Conservation (phyloP, 345 rosid genomes). For the Diplotaxis tenuifolia region DNA sequence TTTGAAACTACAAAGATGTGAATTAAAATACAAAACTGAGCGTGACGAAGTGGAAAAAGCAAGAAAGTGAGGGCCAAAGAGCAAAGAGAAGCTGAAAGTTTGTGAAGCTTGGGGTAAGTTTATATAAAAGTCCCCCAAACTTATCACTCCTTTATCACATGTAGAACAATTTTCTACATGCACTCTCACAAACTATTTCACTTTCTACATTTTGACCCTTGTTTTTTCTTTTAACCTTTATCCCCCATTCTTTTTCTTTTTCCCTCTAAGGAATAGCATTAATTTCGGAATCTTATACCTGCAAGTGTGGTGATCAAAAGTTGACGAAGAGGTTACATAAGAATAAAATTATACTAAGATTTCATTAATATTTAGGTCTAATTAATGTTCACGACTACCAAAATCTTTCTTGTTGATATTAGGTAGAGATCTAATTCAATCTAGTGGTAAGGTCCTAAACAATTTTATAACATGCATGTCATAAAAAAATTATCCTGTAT, state of each 20-base stretch:
- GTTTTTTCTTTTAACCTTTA: background rate
- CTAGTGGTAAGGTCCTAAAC: background rate
- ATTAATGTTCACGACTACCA: constrained; percentile 31
- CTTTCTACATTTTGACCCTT: constrained; percentile 18
- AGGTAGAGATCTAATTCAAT: background rate
- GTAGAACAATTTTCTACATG: background rate
- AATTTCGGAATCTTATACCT: background rate
- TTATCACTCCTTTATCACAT: background rate
- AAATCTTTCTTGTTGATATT: constrained; percentile 19
- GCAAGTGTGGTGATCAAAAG: background rate
- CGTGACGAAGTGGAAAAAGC: background rate
- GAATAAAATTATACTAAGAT: background rate
- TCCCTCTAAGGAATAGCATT: background rate
- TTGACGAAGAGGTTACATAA: background rate
- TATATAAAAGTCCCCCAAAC: constrained; percentile 7
- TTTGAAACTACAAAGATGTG: background rate
- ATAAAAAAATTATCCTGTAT: background rate
- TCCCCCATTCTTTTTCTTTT: background rate
- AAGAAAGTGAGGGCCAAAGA: constrained; percentile 17
- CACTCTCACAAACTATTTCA: background rate
- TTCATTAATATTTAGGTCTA: background rate
- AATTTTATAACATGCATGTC: background rate
- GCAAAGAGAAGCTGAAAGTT: constrained; percentile 5
- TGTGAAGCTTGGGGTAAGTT: constrained; percentile 16
- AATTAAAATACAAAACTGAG: background rate